Percentiles rank a stretch among this genome's conserved stretches.
Evolutionary conservation across 2,329 filamentous ascomycete species (phyloP).

Genomic region (Massarina eburnea): DNA sequence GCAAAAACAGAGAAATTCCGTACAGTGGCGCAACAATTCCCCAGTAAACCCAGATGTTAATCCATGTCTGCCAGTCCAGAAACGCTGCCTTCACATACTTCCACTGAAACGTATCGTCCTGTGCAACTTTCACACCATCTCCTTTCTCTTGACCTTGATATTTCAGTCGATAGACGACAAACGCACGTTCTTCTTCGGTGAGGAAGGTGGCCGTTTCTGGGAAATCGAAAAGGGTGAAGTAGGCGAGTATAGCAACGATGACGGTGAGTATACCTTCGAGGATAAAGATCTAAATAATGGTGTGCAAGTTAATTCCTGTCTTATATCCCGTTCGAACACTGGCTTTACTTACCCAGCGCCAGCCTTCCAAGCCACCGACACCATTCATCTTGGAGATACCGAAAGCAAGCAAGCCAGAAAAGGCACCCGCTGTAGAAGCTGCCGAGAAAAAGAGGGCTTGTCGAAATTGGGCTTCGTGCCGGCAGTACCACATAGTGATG

Average conservation of each 20-base stretch:
- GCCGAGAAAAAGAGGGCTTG: constrained; percentile 63
- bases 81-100: constrained; percentile 48
- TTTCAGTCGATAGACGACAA: constrained; percentile 64
- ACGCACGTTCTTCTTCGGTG: constrained; percentile 53
- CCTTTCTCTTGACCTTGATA: constrained; percentile 45
- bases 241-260: constrained; percentile 36
- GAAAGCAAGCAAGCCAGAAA: constrained; percentile 61
- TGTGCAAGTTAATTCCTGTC: background rate
- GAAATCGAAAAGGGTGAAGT: constrained; percentile 64
- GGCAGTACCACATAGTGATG: constrained; percentile 65
- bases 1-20: constrained; percentile 44
- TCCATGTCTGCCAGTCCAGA: constrained; percentile 52
- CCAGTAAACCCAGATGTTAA: constrained; percentile 63
- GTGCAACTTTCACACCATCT: constrained; percentile 67
- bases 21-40: constrained; percentile 50
- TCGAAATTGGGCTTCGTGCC: constrained; percentile 60
- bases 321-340: background rate
- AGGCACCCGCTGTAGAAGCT: constrained; percentile 60
- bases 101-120: constrained; percentile 71
- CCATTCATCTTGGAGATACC: constrained; percentile 64
- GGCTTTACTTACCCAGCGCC: constrained; percentile 16
- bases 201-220: constrained; percentile 62
- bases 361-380: constrained; percentile 44
- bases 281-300: constrained; percentile 37
- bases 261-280: constrained; percentile 41